These are phyloP conservation scores for Marsdenia floribunda DNA, from an alignment of 257 asterid genomes.

Conservation along the genomic window DNA sequence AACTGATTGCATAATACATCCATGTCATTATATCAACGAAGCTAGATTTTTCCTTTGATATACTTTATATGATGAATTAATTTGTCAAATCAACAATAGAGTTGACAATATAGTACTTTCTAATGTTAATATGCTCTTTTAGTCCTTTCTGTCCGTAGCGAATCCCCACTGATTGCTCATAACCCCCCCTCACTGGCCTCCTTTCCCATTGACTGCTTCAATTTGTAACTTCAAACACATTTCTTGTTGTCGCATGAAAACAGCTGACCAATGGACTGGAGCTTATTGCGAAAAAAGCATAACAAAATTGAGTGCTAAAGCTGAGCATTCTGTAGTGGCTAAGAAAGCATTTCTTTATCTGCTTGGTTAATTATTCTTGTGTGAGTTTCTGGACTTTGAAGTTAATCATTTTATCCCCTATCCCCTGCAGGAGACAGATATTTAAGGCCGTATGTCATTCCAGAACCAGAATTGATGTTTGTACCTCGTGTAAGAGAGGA, in stretches of 20 bases:
- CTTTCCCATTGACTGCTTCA: no score
- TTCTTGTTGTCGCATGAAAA: no score
- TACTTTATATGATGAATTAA: background rate
- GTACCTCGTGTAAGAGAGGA: slow-evolving; percentile 56
- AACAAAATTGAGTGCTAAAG: no score
- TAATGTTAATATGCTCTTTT: no score
- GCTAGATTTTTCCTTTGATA: background rate
- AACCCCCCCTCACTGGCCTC: no score
- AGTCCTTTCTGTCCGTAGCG: no score
- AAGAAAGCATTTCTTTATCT: background rate
- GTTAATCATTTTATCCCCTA: background rate
- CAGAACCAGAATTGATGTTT: slow-evolving; percentile 59
- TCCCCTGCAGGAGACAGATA: slow-evolving; percentile 59
- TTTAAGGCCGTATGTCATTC: slow-evolving; percentile 59
- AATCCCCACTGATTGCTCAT: no score
- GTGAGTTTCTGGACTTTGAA: background rate
- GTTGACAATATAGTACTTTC: no score
- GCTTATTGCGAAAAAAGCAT: no score
- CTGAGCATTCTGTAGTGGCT: background rate
- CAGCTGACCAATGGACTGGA: no score
- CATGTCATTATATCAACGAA: background rate
- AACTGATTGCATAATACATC: background rate
- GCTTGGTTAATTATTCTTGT: background rate
- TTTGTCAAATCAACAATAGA: no score
- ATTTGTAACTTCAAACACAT: no score